Evolutionary conservation across 1,139 yeast genomes (phyloP).

Genomic region (Lodderomyces jiufengensis): DNA sequence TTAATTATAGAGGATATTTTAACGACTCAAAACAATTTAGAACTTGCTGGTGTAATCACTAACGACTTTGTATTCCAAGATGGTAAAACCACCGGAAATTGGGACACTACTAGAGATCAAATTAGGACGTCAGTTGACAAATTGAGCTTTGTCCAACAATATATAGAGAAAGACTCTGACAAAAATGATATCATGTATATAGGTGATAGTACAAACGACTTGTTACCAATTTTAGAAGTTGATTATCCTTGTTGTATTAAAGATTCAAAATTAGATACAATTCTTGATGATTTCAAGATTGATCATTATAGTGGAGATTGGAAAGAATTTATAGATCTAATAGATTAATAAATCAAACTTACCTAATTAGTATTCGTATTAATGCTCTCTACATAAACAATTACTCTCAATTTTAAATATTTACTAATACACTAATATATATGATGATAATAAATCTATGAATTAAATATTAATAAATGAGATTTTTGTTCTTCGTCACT

Average conservation of each 20-base stretch:
- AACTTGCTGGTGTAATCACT: constrained; percentile 22
- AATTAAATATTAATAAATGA: no score
- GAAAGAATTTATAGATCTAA: constrained; percentile 11
- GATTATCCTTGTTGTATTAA: constrained; percentile 49
- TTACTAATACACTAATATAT: no score
- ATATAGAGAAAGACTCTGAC: neutral
- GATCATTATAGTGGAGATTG: constrained; percentile 10
- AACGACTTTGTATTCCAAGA: constrained; percentile 49
- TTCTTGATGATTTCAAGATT: constrained; percentile 5
- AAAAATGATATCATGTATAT: constrained; percentile 36
- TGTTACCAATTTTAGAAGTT: constrained; percentile 49
- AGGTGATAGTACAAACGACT: constrained; percentile 69
- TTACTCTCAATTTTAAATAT: no score
- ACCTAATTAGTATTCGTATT: no score
- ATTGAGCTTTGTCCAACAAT: constrained; percentile 21
- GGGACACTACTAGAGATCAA: constrained; percentile 16
- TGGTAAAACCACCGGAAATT: constrained; percentile 36
- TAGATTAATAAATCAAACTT: constrained; percentile 4
- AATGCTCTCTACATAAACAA: constrained; percentile 1
- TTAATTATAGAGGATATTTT: constrained; percentile 44
- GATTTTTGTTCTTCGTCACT: no score
- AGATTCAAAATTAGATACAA: constrained; percentile 16
- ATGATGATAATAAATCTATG: no score
- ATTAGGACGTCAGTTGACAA: constrained; percentile 62
- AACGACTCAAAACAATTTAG: neutral